Percentiles rank a stretch among this genome's conserved stretches.
Conservation (phyloP, 495 filamentous ascomycete species). For the Aspergillus saccharolyticus region DNA sequence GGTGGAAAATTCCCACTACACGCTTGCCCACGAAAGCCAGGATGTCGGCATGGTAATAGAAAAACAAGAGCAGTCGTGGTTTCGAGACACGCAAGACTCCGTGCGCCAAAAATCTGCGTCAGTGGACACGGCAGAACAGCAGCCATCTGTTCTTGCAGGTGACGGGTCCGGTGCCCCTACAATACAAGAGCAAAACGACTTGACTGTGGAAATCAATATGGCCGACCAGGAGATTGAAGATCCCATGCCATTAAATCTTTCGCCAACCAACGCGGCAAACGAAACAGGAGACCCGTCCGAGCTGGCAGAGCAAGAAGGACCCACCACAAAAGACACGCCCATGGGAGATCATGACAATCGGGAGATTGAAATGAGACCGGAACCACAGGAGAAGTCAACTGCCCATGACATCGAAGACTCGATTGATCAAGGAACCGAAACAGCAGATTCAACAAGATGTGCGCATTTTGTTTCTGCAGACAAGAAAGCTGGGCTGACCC, state of each 20-base stretch:
- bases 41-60: background rate
- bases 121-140: background rate
- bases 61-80: background rate
- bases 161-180: no score
- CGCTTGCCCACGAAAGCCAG: background rate
- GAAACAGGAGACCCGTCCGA: background rate
- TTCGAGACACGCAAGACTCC: background rate
- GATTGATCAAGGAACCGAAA: background rate
- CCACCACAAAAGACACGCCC: background rate
- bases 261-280: background rate
- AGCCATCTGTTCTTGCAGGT: background rate
- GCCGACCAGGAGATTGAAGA: background rate
- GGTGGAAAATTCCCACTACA: background rate
- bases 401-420: background rate
- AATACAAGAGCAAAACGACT: background rate
- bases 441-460: background rate
- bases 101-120: background rate
- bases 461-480: background rate
- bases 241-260: background rate
- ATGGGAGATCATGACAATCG: background rate
- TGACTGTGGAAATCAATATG: background rate
- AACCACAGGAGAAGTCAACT: background rate
- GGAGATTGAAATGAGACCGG: background rate
- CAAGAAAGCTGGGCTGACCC: background rate
- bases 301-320: background rate